Base-by-base conservation (phyloP, 1,139 yeast species). In the Saccharomycopsis hybrid region DNA sequence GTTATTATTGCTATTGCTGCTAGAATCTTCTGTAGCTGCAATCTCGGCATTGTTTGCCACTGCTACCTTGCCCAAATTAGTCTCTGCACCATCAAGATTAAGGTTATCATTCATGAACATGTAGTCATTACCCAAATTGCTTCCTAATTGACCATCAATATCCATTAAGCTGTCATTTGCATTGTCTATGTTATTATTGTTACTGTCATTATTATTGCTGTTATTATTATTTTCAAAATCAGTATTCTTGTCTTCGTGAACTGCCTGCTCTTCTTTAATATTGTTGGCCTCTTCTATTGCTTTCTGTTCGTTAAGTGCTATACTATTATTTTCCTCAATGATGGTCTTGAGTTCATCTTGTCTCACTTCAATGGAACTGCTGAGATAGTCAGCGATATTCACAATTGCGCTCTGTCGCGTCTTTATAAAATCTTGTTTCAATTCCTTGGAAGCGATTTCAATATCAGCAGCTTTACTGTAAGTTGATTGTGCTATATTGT, bases 51-150 rank as follows among this genome's bases (percentile, higher is more conserved):
- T n/a, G n/a, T n/a, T n/a, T n/a, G n/a, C n/a, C n/a, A n/a, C 33
- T 37, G 30, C 24, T 38, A 5, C 40, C 9, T 24, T 38, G 9
- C 37, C 47, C 3, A 18, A 33, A 4, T 30, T 18, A n/a, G 27
- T 9, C 11, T 18, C n/a, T n/a, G n/a, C n/a, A n/a, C n/a, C 46
- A 18, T 43, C 53, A 32, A 50, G 31, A 27, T 50, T 40, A 8
- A 48, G 30, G 13, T 32, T 44, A 38, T 29, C 48, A 35, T 42
- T 29, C 51, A 50, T 42, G 25, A 47, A 43, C 43, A 38, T 27
- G 28, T 47, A 39, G 13, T 47, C 44, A 18, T n/a, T 3, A 31
- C 41, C 29, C 44, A 39, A 27, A 9, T 31, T 31, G 4, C 32
- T 24, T n/a, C 32, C 48, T 27, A 39, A n/a, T n/a, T 36, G 38